Evolutionary conservation across 2,329 filamentous ascomycete genomes (phyloP), one percentile per base, ranked within the genome.

Genomic region (Cytospora piceae): DNA sequence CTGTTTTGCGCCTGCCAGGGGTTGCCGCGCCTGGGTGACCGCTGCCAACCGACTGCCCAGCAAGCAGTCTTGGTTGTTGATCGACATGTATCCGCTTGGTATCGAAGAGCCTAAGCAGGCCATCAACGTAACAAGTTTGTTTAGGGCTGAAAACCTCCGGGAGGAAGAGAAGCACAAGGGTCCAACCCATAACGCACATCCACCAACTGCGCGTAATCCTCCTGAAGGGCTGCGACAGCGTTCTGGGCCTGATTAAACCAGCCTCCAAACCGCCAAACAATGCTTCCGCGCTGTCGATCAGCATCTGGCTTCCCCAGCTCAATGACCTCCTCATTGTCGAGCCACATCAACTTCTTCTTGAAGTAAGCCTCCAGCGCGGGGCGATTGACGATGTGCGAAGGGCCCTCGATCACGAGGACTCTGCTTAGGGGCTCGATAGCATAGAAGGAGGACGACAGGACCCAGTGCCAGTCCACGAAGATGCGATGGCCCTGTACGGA

Each of bases 171-270:
- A 24, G 57, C 57, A 22, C 57, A 59, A 32, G 57, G 57, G 20
- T 59, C 57, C 20, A 34, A 24, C 4, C 61, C 61, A 46, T 63
- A 63, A n/a, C 31, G n/a, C 12, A 63, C 61, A 4, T 37, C 46
- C 29, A 63, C n/a, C 39, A 37, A 15, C 22, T 17, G 29, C 1
- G 39, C 15, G n/a, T 37, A 63, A n/a, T 39, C 39, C 14, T 32
- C 27, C 54, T 39, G 15, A 8, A 63, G 61, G 9, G 24, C 31
- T 39, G 46, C 42, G 15, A 34, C 61, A 12, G 61, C 61, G 11
- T 14, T 17, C 53, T 63, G 51, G 12, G 61, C 61, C 53, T 63
- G 61, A 14, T 32, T 29, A 27, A 49, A 63, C 61, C 61, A 63
- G 53, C 61, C 57, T 20, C 61, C 61, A 2, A 63, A 63, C 11